Evolutionary conservation across 768 basidiomycete species (phyloP).

Genomic region (Rhizopogon sp.): DNA sequence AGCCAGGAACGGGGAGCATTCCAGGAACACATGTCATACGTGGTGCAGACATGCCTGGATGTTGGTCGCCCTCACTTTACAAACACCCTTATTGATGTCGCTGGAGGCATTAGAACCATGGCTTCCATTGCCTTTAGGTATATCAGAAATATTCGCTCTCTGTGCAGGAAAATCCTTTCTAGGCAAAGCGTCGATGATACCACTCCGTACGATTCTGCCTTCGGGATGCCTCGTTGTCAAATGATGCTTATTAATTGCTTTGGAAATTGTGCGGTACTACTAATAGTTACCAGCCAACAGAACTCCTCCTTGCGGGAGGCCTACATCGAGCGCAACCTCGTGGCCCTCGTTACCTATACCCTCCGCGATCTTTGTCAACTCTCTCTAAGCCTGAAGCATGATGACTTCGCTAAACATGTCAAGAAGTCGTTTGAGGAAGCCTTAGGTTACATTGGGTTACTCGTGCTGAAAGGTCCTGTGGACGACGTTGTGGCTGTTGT

Average conservation of each 20-base stretch:
- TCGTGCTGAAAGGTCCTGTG: constrained; percentile 1
- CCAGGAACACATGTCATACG: constrained; percentile 2
- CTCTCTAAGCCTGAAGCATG: neutral
- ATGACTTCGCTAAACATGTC: neutral
- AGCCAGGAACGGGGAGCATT: neutral
- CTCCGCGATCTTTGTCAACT: constrained; percentile 1
- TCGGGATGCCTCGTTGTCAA: neutral
- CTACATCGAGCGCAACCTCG: neutral
- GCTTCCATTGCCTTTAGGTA: neutral
- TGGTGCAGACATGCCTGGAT: constrained; percentile 1
- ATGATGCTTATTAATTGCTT: constrained; percentile 1
- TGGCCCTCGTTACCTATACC: neutral
- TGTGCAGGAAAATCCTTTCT: neutral
- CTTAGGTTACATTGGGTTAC: neutral
- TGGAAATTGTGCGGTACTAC: neutral
- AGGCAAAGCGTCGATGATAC: neutral
- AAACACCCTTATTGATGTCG: neutral
- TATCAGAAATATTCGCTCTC: neutral
- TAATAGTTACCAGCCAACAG: neutral
- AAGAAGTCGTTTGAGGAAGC: constrained; percentile 1
- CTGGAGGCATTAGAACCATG: neutral
- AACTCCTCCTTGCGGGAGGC: neutral
- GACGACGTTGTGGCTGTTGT: neutral
- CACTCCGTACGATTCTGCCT: neutral
- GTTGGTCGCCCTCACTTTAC: neutral